phyloP scores from a whole-genome alignment of 495 filamentous ascomycete genomes.

The Aspergillus sparsus region DNA sequence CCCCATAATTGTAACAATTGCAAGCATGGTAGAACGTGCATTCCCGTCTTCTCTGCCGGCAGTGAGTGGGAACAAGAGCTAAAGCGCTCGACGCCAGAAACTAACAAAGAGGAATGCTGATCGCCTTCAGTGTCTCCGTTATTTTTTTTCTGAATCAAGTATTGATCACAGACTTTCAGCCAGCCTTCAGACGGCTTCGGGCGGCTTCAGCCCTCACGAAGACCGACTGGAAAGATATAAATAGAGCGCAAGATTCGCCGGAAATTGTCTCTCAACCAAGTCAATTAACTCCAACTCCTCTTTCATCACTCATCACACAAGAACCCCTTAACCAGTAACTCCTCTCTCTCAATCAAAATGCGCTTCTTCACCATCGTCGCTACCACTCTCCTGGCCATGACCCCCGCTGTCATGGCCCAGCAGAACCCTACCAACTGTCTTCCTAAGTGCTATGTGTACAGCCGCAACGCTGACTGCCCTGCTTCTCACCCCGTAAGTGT shows the following conservation, averaged over 20 bases:
- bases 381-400: background rate
- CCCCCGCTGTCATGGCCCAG: background rate
- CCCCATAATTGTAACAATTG: background rate
- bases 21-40: background rate
- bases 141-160: background rate
- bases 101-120: background rate
- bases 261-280: background rate
- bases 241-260: background rate
- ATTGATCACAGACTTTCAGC: slow-evolving; percentile 1
- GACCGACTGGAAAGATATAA: background rate
- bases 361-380: background rate
- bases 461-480: background rate
- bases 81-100: background rate
- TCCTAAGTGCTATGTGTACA: background rate
- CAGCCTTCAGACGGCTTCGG: background rate
- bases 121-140: background rate
- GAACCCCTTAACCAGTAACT: background rate
- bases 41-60: background rate
- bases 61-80: background rate
- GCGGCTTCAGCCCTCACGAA: background rate
- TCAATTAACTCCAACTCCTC: background rate
- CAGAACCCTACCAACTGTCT: background rate
- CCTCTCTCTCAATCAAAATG: background rate
- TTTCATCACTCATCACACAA: background rate
- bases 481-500: background rate